Conservation (phyloP, 148 eudicot species). For the Drosera capensis region DNA sequence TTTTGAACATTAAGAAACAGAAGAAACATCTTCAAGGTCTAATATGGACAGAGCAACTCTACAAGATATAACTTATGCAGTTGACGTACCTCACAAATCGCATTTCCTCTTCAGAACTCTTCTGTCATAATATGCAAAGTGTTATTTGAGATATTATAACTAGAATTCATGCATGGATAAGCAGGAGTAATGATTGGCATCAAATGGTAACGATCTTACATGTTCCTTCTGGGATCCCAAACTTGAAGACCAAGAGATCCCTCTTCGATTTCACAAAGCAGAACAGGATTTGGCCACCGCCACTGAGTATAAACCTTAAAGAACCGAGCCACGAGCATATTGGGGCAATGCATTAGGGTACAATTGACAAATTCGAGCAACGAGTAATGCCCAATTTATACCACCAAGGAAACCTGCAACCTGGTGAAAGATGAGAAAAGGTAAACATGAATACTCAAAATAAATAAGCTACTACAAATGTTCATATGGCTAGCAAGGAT, state of each 20-base stretch:
- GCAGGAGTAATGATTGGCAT: slow-evolving; percentile 92
- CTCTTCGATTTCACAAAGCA: slow-evolving; percentile 61
- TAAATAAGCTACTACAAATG: neutral
- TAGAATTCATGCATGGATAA: slow-evolving; percentile 78
- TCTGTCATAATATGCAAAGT: slow-evolving; percentile 60
- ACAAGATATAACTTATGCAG: neutral
- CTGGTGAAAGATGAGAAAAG: slow-evolving; percentile 16
- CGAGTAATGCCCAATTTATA: slow-evolving; percentile 78
- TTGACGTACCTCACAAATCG: slow-evolving; percentile 54
- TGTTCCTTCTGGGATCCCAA: slow-evolving; percentile 67
- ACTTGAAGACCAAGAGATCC: slow-evolving; percentile 52
- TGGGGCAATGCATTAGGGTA: slow-evolving; percentile 78
- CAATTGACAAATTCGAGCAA: slow-evolving; percentile 75
- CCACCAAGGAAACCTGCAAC: slow-evolving; percentile 75
- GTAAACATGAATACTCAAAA: neutral
- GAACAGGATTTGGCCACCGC: slow-evolving; percentile 88
- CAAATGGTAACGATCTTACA: slow-evolving; percentile 40
- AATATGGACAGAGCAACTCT: no score
- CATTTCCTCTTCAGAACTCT: slow-evolving; percentile 56
- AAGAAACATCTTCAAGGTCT: no score
- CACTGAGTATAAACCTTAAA: slow-evolving; percentile 64
- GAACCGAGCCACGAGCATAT: slow-evolving; percentile 68
- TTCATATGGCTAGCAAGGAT: neutral
- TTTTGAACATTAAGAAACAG: no score
- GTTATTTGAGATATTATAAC: slow-evolving; percentile 71